These are phyloP conservation scores for Calonectria pauciramosa DNA, from an alignment of 2,329 filamentous ascomycete genomes.

Conservation along the genomic window DNA sequence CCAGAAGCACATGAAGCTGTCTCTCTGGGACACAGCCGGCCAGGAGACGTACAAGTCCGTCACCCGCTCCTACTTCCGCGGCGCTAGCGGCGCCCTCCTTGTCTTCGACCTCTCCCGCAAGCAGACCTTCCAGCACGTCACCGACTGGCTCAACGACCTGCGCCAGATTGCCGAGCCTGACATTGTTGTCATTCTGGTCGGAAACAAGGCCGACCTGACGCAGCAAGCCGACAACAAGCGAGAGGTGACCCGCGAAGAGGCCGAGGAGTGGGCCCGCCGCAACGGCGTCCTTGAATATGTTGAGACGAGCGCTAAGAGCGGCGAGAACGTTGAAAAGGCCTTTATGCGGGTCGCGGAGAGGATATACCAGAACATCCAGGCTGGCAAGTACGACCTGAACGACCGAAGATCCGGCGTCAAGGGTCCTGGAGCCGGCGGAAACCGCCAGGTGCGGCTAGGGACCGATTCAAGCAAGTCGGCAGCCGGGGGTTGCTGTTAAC, in stretches of 20 bases:
- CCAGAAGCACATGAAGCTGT: constrained; percentile 91
- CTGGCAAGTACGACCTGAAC: constrained; percentile 93
- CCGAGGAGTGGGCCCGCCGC: constrained; percentile 86
- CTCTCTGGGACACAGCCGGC: constrained; percentile 94
- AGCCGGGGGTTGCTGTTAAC: constrained; percentile 64
- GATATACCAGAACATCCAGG: constrained; percentile 97
- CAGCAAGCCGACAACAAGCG: constrained; percentile 72
- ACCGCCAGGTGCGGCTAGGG: constrained; percentile 62
- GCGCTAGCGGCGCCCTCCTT: constrained; percentile 78
- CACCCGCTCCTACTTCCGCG: constrained; percentile 93
- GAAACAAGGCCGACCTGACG: constrained; percentile 92
- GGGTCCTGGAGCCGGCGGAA: constrained; percentile 68
- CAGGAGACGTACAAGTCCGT: constrained; percentile 99
- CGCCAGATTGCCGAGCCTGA: constrained; percentile 95
- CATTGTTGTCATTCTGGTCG: constrained; percentile 94
- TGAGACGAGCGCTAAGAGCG: constrained; percentile 96
- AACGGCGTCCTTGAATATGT: constrained; percentile 95
- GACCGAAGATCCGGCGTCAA: constrained; percentile 95
- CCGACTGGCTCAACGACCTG: constrained; percentile 93
- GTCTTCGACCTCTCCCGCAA: constrained; percentile 95
- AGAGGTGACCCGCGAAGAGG: constrained; percentile 86
- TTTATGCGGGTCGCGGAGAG: constrained; percentile 94
- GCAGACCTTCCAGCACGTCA: constrained; percentile 88
- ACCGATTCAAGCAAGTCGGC: constrained; percentile 56
- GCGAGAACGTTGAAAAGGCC: constrained; percentile 92